A percentile compares a stretch with the other conserved stretches of the same genome.
These are phyloP conservation scores for Singerocomus rubriflavus DNA, from an alignment of 1,284 basidiomycete genomes.

Conservation along the genomic window DNA sequence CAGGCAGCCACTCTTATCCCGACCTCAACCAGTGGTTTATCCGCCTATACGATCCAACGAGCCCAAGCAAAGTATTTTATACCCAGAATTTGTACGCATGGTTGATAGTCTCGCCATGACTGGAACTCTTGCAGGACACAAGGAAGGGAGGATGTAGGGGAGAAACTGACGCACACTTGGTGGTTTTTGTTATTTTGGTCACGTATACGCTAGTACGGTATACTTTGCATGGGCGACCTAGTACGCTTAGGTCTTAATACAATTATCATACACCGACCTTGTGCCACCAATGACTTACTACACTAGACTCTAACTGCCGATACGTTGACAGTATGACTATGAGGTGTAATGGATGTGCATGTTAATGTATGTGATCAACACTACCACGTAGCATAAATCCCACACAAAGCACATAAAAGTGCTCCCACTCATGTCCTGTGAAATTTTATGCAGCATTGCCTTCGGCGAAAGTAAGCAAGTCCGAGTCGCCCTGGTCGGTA, in stretches of 20 bases:
- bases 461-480: slow-evolving; percentile 81
- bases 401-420: slow-evolving; percentile 6
- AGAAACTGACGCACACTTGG: not conserved
- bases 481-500: slow-evolving; percentile 95
- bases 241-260: not conserved
- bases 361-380: slow-evolving; percentile 2
- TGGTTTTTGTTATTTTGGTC: not conserved
- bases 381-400: not conserved
- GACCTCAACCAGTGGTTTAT: slow-evolving; percentile 20
- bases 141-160: slow-evolving; percentile 1
- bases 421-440: not conserved
- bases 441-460: slow-evolving; percentile 46
- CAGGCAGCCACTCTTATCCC: slow-evolving; percentile 17
- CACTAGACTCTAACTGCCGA: too few species aligned
- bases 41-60: slow-evolving; percentile 14
- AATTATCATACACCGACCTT: not conserved
- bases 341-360: not conserved
- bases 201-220: not conserved
- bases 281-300: too few species aligned
- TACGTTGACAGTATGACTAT: not conserved
- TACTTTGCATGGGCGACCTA: not conserved
- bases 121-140: slow-evolving; percentile 13
- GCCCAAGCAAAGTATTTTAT: slow-evolving; percentile 22
- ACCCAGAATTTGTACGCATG: slow-evolving; percentile 24
- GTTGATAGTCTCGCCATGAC: slow-evolving; percentile 19